phyloP scores from a whole-genome alignment of 179 eudicot genomes.

The Monotropa hypopitys region DNA sequence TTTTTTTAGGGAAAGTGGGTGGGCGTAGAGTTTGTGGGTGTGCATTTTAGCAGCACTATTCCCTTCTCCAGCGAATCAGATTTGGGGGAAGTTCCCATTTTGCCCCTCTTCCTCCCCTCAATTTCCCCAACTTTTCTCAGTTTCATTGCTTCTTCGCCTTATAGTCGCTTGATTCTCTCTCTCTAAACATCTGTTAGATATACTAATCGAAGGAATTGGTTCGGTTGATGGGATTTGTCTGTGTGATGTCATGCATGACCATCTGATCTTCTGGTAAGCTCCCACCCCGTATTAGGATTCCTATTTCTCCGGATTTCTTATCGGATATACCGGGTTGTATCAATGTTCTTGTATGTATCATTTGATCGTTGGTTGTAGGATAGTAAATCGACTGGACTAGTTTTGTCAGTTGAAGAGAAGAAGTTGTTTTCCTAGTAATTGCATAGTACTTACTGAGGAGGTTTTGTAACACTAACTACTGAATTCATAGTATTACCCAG shows the following conservation, averaged over 20 bases:
- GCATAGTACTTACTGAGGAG: not conserved
- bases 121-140: not conserved
- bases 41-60: no score
- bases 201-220: not conserved
- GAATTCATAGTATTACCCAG: not conserved
- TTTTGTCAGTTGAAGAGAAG: not conserved
- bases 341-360: not conserved
- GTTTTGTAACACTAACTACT: not conserved
- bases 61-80: not conserved
- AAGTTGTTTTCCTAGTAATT: not conserved
- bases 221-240: slow-evolving; percentile 1
- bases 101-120: not conserved
- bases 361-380: slow-evolving; percentile 6
- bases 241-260: not conserved
- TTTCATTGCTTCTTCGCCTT: not conserved
- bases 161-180: not conserved
- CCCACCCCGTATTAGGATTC: not conserved
- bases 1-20: no score
- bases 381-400: not conserved
- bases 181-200: not conserved
- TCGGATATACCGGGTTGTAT: not conserved
- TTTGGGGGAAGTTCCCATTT: not conserved
- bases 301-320: not conserved
- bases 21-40: no score
- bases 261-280: slow-evolving; percentile 7